These are phyloP conservation scores for Penium margaritaceum DNA, from an alignment of 139 green algal genomes.

Conservation along the genomic window DNA sequence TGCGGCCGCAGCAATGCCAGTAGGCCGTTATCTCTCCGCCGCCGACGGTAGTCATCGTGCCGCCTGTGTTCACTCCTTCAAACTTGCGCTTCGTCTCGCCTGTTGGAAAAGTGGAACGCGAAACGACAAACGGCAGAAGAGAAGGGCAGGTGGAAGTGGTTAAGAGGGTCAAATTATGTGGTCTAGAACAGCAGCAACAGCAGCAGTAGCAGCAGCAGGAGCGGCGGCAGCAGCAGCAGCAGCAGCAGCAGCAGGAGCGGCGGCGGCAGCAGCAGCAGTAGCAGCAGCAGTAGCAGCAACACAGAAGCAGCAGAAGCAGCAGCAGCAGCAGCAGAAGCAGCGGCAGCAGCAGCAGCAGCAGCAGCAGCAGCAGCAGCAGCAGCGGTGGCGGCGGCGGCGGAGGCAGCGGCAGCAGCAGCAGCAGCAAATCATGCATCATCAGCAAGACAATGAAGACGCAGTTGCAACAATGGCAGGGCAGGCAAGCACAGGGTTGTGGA, in stretches of 20 bases:
- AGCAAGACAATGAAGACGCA: too few relatives aligned
- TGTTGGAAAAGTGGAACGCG: background rate
- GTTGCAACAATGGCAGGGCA: too few relatives aligned
- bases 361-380: too few relatives aligned
- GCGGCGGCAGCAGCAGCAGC: background rate
- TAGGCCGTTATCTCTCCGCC: conserved; percentile 25
- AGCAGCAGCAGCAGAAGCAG: too few relatives aligned
- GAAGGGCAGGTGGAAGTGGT: background rate
- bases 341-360: too few relatives aligned
- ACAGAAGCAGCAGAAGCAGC: too few relatives aligned
- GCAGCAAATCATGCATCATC: too few relatives aligned
- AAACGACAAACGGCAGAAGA: background rate
- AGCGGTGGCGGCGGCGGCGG: too few relatives aligned
- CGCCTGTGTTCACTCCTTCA: conserved; percentile 33
- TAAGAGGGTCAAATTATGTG: background rate
- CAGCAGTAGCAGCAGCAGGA: background rate
- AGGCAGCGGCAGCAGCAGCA: too few relatives aligned
- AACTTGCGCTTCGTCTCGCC: conserved; percentile 40
- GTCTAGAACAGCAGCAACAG: background rate
- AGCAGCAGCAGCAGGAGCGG: background rate
- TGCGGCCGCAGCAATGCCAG: conserved; percentile 37
- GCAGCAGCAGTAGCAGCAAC: background rate
- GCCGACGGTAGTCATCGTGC: conserved; percentile 23
- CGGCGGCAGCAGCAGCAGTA: too few relatives aligned
- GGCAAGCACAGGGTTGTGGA: too few relatives aligned